Evolutionary conservation across 192 early-diverging fungal species (phyloP).

Genomic region (Gaertneriomyces semiglobifer): DNA sequence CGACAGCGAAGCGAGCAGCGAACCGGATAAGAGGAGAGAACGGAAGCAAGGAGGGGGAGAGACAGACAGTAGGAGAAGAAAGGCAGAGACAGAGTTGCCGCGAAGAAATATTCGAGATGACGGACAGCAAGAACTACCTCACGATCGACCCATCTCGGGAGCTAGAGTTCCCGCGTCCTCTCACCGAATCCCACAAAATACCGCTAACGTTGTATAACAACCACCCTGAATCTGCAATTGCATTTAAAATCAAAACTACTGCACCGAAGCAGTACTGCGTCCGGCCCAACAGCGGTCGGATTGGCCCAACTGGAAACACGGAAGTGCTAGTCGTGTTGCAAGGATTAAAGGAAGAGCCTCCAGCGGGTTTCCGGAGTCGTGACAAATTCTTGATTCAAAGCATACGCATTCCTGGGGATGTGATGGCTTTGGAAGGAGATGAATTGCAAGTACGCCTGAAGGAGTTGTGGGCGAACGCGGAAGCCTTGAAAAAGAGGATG

Average conservation of each 20-base stretch:
- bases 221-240: constrained; percentile 59
- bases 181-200: constrained; percentile 40
- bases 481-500: constrained; percentile 39
- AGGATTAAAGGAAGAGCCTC: constrained; percentile 78
- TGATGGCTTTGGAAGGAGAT: constrained; percentile 57
- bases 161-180: constrained; percentile 45
- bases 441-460: constrained; percentile 41
- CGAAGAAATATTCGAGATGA: not conserved
- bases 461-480: constrained; percentile 48
- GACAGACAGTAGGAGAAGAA: too few relatives aligned
- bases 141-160: constrained; percentile 31
- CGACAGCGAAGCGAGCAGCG: too few relatives aligned
- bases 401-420: constrained; percentile 69
- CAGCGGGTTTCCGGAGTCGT: constrained; percentile 76
- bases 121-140: constrained; percentile 14
- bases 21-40: too few relatives aligned
- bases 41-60: too few relatives aligned
- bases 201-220: constrained; percentile 39
- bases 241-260: constrained; percentile 99
- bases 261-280: constrained; percentile 98
- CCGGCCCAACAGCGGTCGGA: constrained; percentile 82
- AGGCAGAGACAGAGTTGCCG: too few relatives aligned
- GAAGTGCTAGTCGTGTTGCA: constrained; percentile 85
- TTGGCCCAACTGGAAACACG: constrained; percentile 51
- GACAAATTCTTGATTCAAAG: constrained; percentile 97